Percentiles rank a stretch among this genome's conserved stretches.
These are phyloP conservation scores for Phialophora macrospora DNA, from an alignment of 2,329 filamentous ascomycete species.

Conservation along the genomic window DNA sequence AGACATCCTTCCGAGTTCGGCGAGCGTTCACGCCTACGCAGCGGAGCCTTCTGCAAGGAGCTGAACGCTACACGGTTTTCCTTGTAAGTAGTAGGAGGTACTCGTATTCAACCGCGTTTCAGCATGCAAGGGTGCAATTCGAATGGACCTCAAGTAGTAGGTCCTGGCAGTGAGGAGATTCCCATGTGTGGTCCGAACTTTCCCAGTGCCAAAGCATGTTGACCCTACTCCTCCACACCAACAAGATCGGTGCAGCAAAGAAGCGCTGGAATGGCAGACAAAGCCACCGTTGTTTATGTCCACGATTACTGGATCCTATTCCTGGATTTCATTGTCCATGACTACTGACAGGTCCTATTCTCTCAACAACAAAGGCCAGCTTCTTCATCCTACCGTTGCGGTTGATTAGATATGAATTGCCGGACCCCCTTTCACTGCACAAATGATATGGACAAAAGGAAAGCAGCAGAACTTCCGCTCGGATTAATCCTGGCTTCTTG, in stretches of 20 bases:
- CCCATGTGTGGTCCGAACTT: not conserved
- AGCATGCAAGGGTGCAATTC: not conserved
- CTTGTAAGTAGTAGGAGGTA: not conserved
- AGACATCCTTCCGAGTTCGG: not conserved
- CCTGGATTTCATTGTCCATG: constrained; percentile 13
- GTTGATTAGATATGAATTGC: constrained; percentile 2
- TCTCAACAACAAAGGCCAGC: constrained; percentile 16
- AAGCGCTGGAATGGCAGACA: not conserved
- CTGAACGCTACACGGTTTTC: not conserved
- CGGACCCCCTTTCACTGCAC: not conserved
- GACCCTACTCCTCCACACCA: not conserved
- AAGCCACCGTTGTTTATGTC: not conserved
- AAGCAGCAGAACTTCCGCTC: not conserved
- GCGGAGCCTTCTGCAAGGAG: not conserved
- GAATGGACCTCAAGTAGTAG: not conserved
- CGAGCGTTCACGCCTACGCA: not conserved
- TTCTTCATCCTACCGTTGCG: not conserved
- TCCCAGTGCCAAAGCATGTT: not conserved
- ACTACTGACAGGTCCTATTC: not conserved
- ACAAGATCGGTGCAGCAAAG: not conserved
- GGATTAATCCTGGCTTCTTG: not conserved
- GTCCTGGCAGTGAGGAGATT: not conserved
- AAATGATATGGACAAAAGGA: not conserved
- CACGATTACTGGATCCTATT: constrained; percentile 1
- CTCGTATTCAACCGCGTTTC: not conserved